Base-by-base conservation (phyloP, 768 basidiomycete genomes). In the Saitozyma sp. region DNA sequence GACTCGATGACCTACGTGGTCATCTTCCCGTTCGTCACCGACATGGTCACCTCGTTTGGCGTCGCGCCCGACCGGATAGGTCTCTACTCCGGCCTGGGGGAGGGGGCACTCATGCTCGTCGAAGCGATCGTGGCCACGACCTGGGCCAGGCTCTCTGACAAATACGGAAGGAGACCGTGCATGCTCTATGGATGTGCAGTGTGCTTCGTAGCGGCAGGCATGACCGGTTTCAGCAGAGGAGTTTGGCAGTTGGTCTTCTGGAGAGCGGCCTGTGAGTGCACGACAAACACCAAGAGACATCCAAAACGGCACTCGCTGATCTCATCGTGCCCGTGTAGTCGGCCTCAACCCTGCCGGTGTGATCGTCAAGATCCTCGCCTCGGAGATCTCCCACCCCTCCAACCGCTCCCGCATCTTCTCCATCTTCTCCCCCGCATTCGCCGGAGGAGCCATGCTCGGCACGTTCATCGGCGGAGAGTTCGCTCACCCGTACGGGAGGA, bases 1-100 rank as follows among this genome's bases (percentile, higher is more conserved):
- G 72, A 74, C 52, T 64, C 72, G 9, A 57, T 68, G 59, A 57
- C 59, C 42, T 75, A 64, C 53, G 50, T 52, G 16, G 51, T 61
- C 52, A 66, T 73, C 29, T 73, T 75, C 60, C 71, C 74, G 13
- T 61, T 68, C 53, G 65, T 75, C 39, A 65, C 67, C 13, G 71
- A 70, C 16, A 68, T 70, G 65, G 57, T 75, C 38, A 71, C 67
- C 16, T 71, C 71, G 6, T 65, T 75, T 56, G 42, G 58, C 16
- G 69, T 70, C n/a, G 55, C 71, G 9, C 43, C 56, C 7, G 61
- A 68, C 40, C 50, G 58, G 41, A 69, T 71, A 40, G 71, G 69
- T 6, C 55, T 71, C 13, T 73, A 69, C 45, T 59, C 71, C 3
- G 71, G 74, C 5, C 14, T 75, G 14, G 67, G 56, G 1, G 74